These are phyloP conservation scores for Yamadazyma sp. DNA, from an alignment of 805 yeast genomes.

Conservation along the genomic window DNA sequence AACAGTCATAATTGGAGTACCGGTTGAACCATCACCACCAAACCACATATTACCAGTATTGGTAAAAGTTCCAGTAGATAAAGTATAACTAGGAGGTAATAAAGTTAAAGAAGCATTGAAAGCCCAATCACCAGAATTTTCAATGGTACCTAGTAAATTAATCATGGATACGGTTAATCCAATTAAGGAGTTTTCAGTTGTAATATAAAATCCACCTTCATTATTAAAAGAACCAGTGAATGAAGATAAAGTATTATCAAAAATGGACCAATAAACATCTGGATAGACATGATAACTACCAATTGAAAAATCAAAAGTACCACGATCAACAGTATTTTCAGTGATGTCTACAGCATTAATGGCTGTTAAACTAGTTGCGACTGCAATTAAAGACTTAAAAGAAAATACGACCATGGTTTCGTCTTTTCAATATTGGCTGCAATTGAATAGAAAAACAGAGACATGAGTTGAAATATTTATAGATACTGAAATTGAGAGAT, in stretches of 20 bases:
- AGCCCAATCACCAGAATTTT: slow-evolving; percentile 19
- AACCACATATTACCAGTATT: slow-evolving; percentile 18
- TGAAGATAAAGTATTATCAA: slow-evolving; percentile 19
- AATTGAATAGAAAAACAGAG: too few relatives aligned
- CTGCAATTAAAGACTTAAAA: background rate
- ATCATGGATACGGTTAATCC: slow-evolving; percentile 14
- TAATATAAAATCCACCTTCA: slow-evolving; percentile 17
- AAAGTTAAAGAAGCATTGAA: slow-evolving; percentile 14
- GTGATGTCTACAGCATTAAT: slow-evolving; percentile 13
- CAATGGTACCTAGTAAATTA: slow-evolving; percentile 9
- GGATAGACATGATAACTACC: slow-evolving; percentile 19
- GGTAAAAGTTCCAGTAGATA: slow-evolving; percentile 11
- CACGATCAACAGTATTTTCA: slow-evolving; percentile 16
- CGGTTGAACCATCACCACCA: slow-evolving; percentile 11
- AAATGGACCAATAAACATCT: slow-evolving; percentile 25
- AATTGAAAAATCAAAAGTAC: slow-evolving; percentile 15
- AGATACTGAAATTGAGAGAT: background rate
- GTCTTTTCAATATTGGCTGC: too few relatives aligned
- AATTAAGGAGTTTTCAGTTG: slow-evolving; percentile 10
- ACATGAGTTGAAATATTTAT: background rate
- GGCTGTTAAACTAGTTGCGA: background rate
- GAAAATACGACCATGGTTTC: slow-evolving; percentile 2
- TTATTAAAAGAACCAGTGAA: slow-evolving; percentile 21
- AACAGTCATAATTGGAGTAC: slow-evolving; percentile 13
- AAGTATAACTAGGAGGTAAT: slow-evolving; percentile 13